Percentiles rank a stretch among this genome's conserved stretches.
These are phyloP conservation scores for Mycocentrospora acerina DNA, from an alignment of 2,329 filamentous ascomycete species.

Conservation along the genomic window DNA sequence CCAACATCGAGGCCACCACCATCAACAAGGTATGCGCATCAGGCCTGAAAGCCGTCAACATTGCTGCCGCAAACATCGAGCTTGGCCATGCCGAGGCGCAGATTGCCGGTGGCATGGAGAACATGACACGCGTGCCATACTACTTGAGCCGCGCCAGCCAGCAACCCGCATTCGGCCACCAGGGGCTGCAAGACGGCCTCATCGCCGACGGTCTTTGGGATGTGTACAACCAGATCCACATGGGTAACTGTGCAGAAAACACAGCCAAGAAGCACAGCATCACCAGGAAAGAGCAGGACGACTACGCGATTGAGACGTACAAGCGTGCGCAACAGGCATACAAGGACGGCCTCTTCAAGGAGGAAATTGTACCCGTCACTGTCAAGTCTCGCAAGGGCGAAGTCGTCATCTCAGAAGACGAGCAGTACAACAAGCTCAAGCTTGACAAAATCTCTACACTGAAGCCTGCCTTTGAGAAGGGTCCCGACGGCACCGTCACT, in stretches of 20 bases:
- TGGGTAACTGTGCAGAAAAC: conserved; percentile 95
- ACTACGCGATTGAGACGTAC: conserved; percentile 87
- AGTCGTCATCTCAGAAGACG: conserved; percentile 75
- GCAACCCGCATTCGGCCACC: conserved; percentile 81
- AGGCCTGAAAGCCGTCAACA: conserved; percentile 84
- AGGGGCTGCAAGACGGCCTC: conserved; percentile 86
- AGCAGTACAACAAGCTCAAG: conserved; percentile 86
- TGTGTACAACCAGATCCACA: conserved; percentile 95
- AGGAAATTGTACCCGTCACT: conserved; percentile 87
- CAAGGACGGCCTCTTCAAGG: conserved; percentile 77
- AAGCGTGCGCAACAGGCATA: conserved; percentile 87
- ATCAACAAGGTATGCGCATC: conserved; percentile 99
- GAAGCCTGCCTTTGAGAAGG: conserved; percentile 89
- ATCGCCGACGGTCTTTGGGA: conserved; percentile 95
- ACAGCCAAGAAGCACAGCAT: conserved; percentile 86
- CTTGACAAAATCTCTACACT: conserved; percentile 81
- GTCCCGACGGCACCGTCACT: conserved; percentile 87
- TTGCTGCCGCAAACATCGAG: conserved; percentile 93
- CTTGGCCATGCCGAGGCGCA: conserved; percentile 85
- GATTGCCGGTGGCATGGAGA: conserved; percentile 96
- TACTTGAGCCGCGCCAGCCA: conserved; percentile 82
- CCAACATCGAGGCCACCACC: conserved; percentile 82
- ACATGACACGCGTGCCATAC: conserved; percentile 92
- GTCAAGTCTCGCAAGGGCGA: conserved; percentile 81
- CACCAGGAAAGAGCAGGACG: conserved; percentile 82